Conservation (phyloP, 345 rosid genomes). For the Salix koriyanagi region DNA sequence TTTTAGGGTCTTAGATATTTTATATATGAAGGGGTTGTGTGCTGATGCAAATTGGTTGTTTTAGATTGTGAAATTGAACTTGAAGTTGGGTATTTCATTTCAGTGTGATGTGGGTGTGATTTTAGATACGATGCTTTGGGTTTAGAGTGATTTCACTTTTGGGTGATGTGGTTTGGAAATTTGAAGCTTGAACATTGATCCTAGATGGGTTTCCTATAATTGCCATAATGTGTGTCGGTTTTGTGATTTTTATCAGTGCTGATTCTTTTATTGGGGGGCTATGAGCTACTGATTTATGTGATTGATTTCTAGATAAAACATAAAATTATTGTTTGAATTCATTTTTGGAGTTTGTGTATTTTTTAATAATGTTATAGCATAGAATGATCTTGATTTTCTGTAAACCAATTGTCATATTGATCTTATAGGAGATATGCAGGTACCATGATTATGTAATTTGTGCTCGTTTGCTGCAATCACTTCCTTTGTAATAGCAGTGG, state of each 20-base stretch:
- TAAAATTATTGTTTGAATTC: background rate
- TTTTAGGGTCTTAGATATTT: slow-evolving; percentile 4
- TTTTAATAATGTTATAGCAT: background rate
- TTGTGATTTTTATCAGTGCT: background rate
- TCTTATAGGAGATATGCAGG: background rate
- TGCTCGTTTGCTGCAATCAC: background rate
- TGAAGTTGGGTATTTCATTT: background rate
- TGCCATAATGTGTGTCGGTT: background rate
- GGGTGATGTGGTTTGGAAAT: background rate
- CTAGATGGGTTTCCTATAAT: background rate
- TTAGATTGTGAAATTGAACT: background rate
- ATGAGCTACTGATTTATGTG: background rate
- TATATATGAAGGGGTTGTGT: background rate
- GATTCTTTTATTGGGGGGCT: background rate
- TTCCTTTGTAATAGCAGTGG: background rate
- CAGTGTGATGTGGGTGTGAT: background rate
- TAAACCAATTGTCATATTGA: background rate
- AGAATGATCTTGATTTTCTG: background rate
- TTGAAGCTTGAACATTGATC: background rate
- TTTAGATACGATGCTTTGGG: background rate
- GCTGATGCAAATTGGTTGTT: background rate
- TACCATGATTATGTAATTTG: background rate
- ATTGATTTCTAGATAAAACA: background rate
- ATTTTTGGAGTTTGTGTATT: background rate
- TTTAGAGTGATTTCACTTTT: background rate